Evolutionary conservation across 2,329 filamentous ascomycete genomes (phyloP).

Genomic region (Drechmeria coniospora): DNA sequence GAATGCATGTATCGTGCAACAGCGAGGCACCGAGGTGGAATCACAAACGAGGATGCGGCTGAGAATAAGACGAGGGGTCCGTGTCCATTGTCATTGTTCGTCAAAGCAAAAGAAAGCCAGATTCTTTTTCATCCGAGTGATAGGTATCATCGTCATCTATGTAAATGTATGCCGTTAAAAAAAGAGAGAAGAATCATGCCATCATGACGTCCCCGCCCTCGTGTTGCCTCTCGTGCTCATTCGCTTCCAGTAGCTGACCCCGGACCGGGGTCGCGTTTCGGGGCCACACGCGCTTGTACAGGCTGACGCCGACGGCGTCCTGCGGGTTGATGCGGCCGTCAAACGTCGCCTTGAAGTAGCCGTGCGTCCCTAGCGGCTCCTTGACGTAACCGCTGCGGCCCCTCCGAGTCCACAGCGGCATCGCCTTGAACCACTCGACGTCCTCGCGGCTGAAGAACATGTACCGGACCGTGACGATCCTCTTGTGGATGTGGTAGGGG

Average conservation of each 20-base stretch:
- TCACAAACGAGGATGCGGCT: no score
- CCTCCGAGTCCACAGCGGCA: constrained; percentile 86
- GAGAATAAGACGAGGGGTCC: no score
- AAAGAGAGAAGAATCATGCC: constrained; percentile 5
- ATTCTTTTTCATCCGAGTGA: no score
- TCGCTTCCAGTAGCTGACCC: constrained; percentile 25
- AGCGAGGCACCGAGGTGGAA: no score
- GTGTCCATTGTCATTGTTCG: no score
- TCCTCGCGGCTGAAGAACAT: constrained; percentile 99
- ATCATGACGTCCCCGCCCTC: constrained; percentile 19
- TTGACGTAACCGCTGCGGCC: constrained; percentile 85
- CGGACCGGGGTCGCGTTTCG: constrained; percentile 40
- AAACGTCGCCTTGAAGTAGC: constrained; percentile 99
- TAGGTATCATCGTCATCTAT: no score
- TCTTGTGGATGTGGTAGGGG: constrained; percentile 98
- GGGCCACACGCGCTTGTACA: constrained; percentile 79
- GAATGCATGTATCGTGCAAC: no score
- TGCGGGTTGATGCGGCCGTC: constrained; percentile 92
- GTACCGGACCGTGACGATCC: constrained; percentile 89
- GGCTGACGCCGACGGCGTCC: constrained; percentile 79
- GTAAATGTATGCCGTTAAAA: neutral
- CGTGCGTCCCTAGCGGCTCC: constrained; percentile 87
- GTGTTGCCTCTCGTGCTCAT: constrained; percentile 6
- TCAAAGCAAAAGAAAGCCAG: no score
- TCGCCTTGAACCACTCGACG: constrained; percentile 91